These are phyloP conservation scores for Citrus australasica DNA, from an alignment of 345 rosid species.

Conservation along the genomic window DNA sequence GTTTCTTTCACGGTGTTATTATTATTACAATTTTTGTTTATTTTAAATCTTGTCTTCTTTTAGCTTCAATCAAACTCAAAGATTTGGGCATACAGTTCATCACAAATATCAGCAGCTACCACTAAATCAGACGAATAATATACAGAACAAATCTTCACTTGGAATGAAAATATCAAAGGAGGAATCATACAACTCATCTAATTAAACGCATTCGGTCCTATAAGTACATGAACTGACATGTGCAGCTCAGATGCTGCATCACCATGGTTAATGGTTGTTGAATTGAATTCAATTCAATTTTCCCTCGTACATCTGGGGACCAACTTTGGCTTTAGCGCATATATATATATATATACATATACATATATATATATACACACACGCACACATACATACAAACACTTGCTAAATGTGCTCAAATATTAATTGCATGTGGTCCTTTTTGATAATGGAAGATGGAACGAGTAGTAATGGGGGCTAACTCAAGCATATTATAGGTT, in stretches of 20 bases:
- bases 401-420: background rate
- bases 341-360: too few relatives aligned
- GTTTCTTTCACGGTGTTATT: too few relatives aligned
- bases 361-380: rapidly evolving
- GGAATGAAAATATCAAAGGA: background rate
- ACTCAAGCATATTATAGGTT: background rate
- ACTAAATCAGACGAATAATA: background rate
- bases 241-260: background rate
- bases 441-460: constrained; percentile 3
- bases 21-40: too few relatives aligned
- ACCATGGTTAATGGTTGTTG: too few relatives aligned
- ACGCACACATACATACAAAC: rapidly evolving
- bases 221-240: background rate
- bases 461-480: background rate
- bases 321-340: background rate
- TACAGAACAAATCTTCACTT: background rate
- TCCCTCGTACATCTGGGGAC: constrained; percentile 26
- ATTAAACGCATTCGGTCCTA: background rate
- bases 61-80: background rate
- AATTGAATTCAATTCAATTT: background rate
- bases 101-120: too few relatives aligned
- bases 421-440: constrained; percentile 13
- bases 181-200: background rate
- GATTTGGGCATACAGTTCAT: background rate
- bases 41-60: too few relatives aligned